A percentile compares a stretch with the other conserved stretches of the same genome.
These are phyloP conservation scores for Trichaptum fuscoviolaceum DNA, from an alignment of 768 basidiomycete species.

Conservation along the genomic window DNA sequence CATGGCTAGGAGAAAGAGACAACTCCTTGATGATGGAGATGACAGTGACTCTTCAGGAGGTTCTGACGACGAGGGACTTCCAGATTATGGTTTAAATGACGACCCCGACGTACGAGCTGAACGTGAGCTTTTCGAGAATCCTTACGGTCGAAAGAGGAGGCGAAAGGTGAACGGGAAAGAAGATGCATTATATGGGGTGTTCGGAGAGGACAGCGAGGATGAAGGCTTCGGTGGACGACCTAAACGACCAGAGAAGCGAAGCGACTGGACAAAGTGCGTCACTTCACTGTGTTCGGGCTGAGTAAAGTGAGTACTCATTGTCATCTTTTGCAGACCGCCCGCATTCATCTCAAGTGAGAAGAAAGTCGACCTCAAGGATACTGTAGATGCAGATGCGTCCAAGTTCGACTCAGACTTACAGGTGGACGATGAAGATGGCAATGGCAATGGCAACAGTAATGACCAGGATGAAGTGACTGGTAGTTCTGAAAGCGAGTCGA, in stretches of 20 bases:
- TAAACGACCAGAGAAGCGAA: slow-evolving; percentile 33
- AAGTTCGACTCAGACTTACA: neutral
- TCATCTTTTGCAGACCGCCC: slow-evolving; percentile 38
- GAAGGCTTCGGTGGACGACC: slow-evolving; percentile 21
- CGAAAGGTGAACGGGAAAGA: slow-evolving; percentile 58
- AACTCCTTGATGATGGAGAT: slow-evolving; percentile 59
- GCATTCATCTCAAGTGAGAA: slow-evolving; percentile 62
- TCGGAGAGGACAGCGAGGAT: slow-evolving; percentile 66
- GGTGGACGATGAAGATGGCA: slow-evolving; percentile 30
- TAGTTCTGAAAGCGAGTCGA: slow-evolving; percentile 21
- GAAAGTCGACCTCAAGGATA: slow-evolving; percentile 32
- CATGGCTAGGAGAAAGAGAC: slow-evolving; percentile 77
- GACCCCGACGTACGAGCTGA: slow-evolving; percentile 68
- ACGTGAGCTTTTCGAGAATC: slow-evolving; percentile 69
- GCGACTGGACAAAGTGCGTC: slow-evolving; percentile 59
- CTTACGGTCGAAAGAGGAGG: slow-evolving; percentile 67
- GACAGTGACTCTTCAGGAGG: slow-evolving; percentile 63
- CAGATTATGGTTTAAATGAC: slow-evolving; percentile 41
- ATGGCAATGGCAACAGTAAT: slow-evolving; percentile 23
- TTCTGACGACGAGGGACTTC: slow-evolving; percentile 39
- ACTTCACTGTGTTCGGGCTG: neutral
- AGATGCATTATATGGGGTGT: slow-evolving; percentile 71
- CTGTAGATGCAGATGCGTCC: slow-evolving; percentile 32
- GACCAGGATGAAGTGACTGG: slow-evolving; percentile 30
- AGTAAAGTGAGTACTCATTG: slow-evolving; percentile 8